Evolutionary conservation across 371 early-diverging fungal species (phyloP), one percentile per base, ranked within the genome.

Genomic region (Lichtheimia hyalospora): DNA sequence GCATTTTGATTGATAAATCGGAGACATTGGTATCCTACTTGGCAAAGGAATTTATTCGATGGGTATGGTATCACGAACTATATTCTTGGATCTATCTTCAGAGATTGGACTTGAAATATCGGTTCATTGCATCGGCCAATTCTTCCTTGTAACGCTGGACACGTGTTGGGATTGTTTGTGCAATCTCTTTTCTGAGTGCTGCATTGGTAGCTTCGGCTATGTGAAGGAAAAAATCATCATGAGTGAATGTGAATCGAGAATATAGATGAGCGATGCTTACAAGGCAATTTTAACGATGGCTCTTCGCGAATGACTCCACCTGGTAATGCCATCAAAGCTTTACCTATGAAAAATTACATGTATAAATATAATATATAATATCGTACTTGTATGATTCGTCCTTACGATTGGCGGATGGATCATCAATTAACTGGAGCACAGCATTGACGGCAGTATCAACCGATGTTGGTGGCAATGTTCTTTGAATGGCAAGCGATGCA

Each of bases 361-460:
- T 18, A 18, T 46, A 16, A 46, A 1, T 5, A 16, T 7, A 43
- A 18, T 4, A 44, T 2, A 44, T 44, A 44, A n/a, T 2, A 18
- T 6, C 4, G n/a, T 6, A 16, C 2, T 5, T 10, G 18, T 21
- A 8, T 46, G 5, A 18, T 18, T 21, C 21, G 10, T 46, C 46
- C 56, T 43, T 41, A 55, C 56, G 15, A 44, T 55, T 55, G 42
- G 41, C 41, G 14, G 16, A 42, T 23, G 5, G 25, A 25, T 55
- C 56, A 16, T 42, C 56, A 24, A 55, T 55, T 20, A 55, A 15
- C 14, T 24, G 5, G 3, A 44, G 23, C 8, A 55, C 56, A 12
- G 20, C 46, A 5, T 20, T 41, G 15, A 55, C 56, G 8, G 42
- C 56, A 1, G 56, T 24, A 44, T 55, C 56, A 24, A 55, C 42